A percentile compares a stretch with the other conserved stretches of the same genome.
Evolutionary conservation across 257 asterid genomes (phyloP).

Genomic region (Petunia secreta): DNA sequence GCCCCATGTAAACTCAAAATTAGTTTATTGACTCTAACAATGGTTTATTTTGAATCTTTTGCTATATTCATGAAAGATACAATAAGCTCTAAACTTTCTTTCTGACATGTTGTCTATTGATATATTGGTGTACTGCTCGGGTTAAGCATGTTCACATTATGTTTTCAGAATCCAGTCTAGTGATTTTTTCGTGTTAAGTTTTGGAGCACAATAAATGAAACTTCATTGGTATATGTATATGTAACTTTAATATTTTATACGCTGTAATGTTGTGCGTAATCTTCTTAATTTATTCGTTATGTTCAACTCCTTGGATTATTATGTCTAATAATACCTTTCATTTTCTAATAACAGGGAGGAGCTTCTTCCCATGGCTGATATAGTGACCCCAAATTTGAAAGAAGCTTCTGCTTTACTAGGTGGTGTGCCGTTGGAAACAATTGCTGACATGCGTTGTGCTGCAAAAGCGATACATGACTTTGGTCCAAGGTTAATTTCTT

Average conservation of each 20-base stretch:
- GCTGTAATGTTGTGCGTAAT: background rate
- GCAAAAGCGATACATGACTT: constrained; percentile 76
- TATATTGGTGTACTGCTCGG: background rate
- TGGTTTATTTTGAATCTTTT: background rate
- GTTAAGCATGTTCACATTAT: constrained; percentile 10
- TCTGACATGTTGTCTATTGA: background rate
- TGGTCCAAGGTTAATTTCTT: constrained; percentile 76
- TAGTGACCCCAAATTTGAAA: constrained; percentile 89
- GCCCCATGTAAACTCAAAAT: background rate
- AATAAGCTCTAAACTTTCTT: background rate
- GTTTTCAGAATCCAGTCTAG: background rate
- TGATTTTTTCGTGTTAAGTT: background rate
- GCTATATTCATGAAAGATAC: constrained; percentile 6
- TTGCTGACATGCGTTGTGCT: constrained; percentile 90
- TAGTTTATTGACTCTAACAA: background rate
- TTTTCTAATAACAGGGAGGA: constrained; percentile 59
- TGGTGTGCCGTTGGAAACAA: constrained; percentile 62
- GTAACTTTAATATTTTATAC: background rate
- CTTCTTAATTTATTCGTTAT: background rate
- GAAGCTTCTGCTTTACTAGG: constrained; percentile 93
- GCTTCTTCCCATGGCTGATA: constrained; percentile 88
- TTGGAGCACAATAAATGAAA: background rate
- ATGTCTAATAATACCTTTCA: background rate
- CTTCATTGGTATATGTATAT: background rate
- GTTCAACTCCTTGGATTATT: constrained; percentile 3